phyloP scores from a whole-genome alignment of 768 basidiomycete species.

The Leccinellum luteum region DNA sequence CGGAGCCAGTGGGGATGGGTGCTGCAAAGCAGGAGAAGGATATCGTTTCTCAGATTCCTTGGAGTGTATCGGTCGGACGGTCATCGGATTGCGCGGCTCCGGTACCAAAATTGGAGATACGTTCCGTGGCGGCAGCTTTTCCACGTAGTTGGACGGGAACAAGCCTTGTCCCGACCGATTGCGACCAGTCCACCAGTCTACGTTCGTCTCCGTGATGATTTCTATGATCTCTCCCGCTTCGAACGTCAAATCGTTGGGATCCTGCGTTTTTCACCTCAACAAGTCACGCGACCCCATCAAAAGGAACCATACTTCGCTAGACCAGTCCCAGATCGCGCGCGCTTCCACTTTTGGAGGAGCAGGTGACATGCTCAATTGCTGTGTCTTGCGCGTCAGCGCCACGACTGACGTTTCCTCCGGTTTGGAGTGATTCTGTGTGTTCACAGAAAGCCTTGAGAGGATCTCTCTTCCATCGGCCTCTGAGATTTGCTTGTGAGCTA shows the following conservation, averaged over 20 bases:
- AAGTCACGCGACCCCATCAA: background rate
- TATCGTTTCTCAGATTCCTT: slow-evolving; percentile 15
- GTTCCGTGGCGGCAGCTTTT: slow-evolving; percentile 42
- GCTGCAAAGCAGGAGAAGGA: slow-evolving; percentile 17
- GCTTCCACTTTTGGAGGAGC: slow-evolving; percentile 24
- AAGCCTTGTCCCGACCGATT: slow-evolving; percentile 61
- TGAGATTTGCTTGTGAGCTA: slow-evolving; percentile 41
- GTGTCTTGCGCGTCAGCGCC: slow-evolving; percentile 22
- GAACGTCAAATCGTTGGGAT: slow-evolving; percentile 77
- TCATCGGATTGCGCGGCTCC: slow-evolving; percentile 18
- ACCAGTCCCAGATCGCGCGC: slow-evolving; percentile 31
- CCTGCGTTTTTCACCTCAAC: slow-evolving; percentile 39
- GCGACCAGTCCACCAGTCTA: slow-evolving; percentile 89
- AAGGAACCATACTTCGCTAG: slow-evolving; percentile 23
- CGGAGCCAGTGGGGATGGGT: slow-evolving; percentile 12
- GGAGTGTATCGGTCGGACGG: slow-evolving; percentile 1
- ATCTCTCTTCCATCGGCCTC: slow-evolving; percentile 40
- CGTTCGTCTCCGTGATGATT: slow-evolving; percentile 77
- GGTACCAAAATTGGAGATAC: slow-evolving; percentile 23
- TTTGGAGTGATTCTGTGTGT: slow-evolving; percentile 17
- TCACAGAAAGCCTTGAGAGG: slow-evolving; percentile 34
- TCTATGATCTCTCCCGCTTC: slow-evolving; percentile 73
- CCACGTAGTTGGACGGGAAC: slow-evolving; percentile 78
- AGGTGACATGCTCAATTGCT: slow-evolving; percentile 27
- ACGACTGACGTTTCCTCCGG: slow-evolving; percentile 15